Base-by-base conservation (phyloP, 2,329 filamentous ascomycete species). In the Raffaelea albimanens region DNA sequence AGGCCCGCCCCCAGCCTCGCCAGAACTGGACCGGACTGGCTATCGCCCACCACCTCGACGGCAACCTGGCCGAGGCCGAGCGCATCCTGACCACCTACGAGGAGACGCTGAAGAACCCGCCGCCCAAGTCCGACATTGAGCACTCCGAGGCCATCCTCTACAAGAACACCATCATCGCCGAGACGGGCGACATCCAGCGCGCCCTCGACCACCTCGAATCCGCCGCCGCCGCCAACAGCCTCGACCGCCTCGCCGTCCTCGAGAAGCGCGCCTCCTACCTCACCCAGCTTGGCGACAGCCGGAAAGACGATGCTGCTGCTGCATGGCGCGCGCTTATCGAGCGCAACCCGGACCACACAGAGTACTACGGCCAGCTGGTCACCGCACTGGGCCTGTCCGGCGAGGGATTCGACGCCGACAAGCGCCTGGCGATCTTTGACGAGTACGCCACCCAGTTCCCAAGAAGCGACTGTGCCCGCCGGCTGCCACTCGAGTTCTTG, bases 11-110 rank as follows among this genome's bases (percentile, higher is more conserved):
- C 2, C 80, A 83, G 54, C 61, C 93, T 51, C 79, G 94, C 56
- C 87, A 94, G 68, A 96, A 91, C 67, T 98, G 94, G 94, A 97
- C 93, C 4, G 93, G 88, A n/a, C 71, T 98, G 51, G 93, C 93
- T 38, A 85, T 97, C 49, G 93, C 91, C 33, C 82, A 95, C 62
- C 93, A 98, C 60, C 74, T 98, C 45, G 78, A 82, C n/a, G 93
- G 91, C 2, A 86, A 95, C 61, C 72, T 93, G 52, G 68, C 75
- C 40, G 85, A 93, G 58, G 94, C 93, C 25, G 93, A 98, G 69
- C 88, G 89, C 58, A 86, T 95, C 38, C 70, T 98, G 57, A 87
- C 81, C 42, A 94, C 85, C 16, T 98, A 91, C 64, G 93, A 98
- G 66, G 88, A 93, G 53, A 97, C 91, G 0, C 66, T 98, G 54